Evolutionary conservation across 768 basidiomycete genomes (phyloP), one percentile per base, ranked within the genome.

Genomic region (Rhodotorula sphaerocarpa): DNA sequence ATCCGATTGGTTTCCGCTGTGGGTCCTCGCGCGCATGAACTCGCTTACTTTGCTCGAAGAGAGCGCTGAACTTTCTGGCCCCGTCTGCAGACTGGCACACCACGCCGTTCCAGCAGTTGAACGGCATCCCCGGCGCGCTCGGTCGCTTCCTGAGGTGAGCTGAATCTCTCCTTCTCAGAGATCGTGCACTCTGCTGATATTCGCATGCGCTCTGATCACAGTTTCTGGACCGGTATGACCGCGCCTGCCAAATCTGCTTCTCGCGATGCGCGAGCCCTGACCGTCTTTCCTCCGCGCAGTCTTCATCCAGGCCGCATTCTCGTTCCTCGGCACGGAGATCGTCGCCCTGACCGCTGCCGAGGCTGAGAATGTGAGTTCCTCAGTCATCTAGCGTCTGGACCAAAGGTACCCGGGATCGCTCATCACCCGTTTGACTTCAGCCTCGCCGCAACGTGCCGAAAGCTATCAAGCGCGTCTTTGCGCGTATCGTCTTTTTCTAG

Each of bases 401-500:
- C 18, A 9, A 39, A 39, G 10, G 18, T 39, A 9, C 39, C 9
- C 39, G 11, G 15, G 42, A 16, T 23, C 42, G 42, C 42, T 43
- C 42, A 43, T 20, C 7, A 10, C 16, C 31, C 25, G 30, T 21
- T 14, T 16, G n/a, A n/a, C 27, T 43, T 9, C 48, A 9, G 9
- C 21, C 34, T 18, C 25, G 20, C 50, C 79, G 79, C 44, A 83
- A 81, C 72, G 75, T 86, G 27, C 85, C 85, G 10, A 79, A 79
- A 68, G 85, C 86, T 1, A 86, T 88, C 72, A 80, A 78, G 61
- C 79, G 82, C 20, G 83, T 86, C 42, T 86, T 84, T 75, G 77
- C 83, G 66, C 80, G 90, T 70, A 90, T 96, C 70, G 79, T 90
- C 21, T 77, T 95, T 31, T 95, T 88, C 76, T 87, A 85, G 74